phyloP scores from a whole-genome alignment of 176 grass and related monocot species.

The Alloteropsis semialata region DNA sequence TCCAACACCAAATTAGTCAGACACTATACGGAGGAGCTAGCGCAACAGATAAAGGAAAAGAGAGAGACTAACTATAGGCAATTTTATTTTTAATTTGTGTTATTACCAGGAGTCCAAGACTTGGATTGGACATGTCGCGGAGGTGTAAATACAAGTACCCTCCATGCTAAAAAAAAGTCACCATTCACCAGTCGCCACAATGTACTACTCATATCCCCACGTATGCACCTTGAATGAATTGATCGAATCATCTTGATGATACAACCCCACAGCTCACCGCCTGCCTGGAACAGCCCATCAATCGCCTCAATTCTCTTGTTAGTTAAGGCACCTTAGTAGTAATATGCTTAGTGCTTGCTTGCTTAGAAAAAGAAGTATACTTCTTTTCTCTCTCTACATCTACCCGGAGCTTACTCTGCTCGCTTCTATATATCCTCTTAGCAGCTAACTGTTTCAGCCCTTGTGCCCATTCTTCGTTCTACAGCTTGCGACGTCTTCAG shows the following conservation, averaged over 20 bases:
- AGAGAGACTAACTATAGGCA: neutral
- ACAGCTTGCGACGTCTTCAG: neutral
- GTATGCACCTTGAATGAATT: neutral
- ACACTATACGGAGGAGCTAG: neutral
- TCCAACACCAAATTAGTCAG: slow-evolving; percentile 10
- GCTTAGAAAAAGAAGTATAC: neutral
- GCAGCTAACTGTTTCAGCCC: neutral
- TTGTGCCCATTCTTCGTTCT: neutral
- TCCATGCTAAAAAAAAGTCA: neutral
- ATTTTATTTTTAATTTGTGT: neutral
- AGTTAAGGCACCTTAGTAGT: neutral
- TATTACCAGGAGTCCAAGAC: neutral
- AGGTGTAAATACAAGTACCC: neutral
- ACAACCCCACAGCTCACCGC: neutral
- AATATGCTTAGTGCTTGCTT: neutral
- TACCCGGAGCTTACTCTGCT: neutral
- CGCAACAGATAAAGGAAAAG: neutral
- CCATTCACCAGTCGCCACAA: neutral
- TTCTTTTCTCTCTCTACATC: neutral
- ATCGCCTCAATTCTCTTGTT: neutral
- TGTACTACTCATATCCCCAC: neutral
- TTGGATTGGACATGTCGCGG: neutral
- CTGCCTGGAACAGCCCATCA: slow-evolving; percentile 40
- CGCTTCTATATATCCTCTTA: neutral
- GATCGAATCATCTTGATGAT: neutral